Evolutionary conservation across 441 rosid genomes (phyloP).

Genomic region (Euphorbia celastroides): DNA sequence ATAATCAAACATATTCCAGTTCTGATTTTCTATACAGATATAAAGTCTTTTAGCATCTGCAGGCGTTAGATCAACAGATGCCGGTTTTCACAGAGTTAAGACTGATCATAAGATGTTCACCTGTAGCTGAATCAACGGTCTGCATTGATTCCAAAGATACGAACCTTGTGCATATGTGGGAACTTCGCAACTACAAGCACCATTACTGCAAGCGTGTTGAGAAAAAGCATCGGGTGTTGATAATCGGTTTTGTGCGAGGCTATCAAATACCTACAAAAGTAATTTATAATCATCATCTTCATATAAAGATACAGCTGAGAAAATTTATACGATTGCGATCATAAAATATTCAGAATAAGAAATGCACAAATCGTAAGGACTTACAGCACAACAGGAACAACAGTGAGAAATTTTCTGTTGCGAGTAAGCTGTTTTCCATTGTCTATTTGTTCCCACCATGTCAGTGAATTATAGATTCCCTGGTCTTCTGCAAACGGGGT

Average conservation of each 20-base stretch:
- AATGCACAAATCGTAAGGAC: conserved; percentile 16
- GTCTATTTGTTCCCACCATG: conserved; percentile 99
- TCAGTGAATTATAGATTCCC: conserved; percentile 78
- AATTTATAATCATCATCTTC: background rate
- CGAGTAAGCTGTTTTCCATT: conserved; percentile 89
- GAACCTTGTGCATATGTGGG: conserved; percentile 96
- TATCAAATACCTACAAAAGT: conserved; percentile 57
- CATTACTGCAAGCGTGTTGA: conserved; percentile 73
- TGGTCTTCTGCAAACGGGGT: conserved; percentile 94
- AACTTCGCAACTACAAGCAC: conserved; percentile 93
- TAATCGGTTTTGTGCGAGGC: conserved; percentile 96
- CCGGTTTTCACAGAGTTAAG: conserved; percentile 17
- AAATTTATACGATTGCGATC: no score
- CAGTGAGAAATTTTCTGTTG: conserved; percentile 75
- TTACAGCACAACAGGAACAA: conserved; percentile 88
- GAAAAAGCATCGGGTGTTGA: conserved; percentile 79
- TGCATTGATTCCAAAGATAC: conserved; percentile 88
- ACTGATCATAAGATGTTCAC: conserved; percentile 4
- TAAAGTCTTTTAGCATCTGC: conserved; percentile 16
- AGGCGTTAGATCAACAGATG: conserved; percentile 12
- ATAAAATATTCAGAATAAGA: no score
- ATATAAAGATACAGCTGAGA: no score
- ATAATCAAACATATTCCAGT: conserved; percentile 21
- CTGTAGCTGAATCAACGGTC: conserved; percentile 37
- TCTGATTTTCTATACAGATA: conserved; percentile 31